These are phyloP conservation scores for Podaxis rugospora DNA, from an alignment of 768 basidiomycete species.

Conservation along the genomic window DNA sequence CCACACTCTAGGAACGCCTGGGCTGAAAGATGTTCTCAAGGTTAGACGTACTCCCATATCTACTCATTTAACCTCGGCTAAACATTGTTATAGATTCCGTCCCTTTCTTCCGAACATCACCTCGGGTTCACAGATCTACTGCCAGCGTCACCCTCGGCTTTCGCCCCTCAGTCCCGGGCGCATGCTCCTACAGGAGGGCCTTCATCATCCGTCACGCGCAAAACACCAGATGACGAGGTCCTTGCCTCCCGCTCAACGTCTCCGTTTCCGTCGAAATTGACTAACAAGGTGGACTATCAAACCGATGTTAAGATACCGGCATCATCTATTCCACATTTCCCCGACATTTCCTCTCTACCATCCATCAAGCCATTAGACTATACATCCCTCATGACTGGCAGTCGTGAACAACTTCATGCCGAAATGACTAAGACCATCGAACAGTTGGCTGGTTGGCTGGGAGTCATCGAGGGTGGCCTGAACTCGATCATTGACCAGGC, in stretches of 20 bases:
- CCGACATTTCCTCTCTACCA: constrained; percentile 24
- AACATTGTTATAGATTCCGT: constrained; percentile 46
- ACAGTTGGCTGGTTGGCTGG: constrained; percentile 73
- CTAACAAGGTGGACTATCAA: neutral
- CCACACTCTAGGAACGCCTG: constrained; percentile 41
- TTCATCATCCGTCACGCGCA: neutral
- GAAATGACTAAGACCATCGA: constrained; percentile 74
- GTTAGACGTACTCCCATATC: constrained; percentile 18
- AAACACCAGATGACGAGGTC: constrained; percentile 1
- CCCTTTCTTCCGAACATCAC: constrained; percentile 65
- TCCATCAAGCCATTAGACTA: constrained; percentile 59
- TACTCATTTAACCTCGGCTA: neutral
- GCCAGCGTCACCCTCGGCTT: constrained; percentile 66
- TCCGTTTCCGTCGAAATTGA: neutral
- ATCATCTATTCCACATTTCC: neutral
- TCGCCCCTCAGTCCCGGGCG: constrained; percentile 7
- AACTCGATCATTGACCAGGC: constrained; percentile 56
- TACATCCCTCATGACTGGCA: constrained; percentile 45
- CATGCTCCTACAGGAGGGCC: neutral
- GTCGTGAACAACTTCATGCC: constrained; percentile 39
- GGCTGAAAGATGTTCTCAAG: constrained; percentile 72
- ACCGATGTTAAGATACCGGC: neutral
- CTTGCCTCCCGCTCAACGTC: neutral
- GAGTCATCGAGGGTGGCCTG: constrained; percentile 69
- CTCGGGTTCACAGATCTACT: constrained; percentile 64